Base-by-base conservation (phyloP, 192 early-diverging fungal species). In the Linnemannia zychae region DNA sequence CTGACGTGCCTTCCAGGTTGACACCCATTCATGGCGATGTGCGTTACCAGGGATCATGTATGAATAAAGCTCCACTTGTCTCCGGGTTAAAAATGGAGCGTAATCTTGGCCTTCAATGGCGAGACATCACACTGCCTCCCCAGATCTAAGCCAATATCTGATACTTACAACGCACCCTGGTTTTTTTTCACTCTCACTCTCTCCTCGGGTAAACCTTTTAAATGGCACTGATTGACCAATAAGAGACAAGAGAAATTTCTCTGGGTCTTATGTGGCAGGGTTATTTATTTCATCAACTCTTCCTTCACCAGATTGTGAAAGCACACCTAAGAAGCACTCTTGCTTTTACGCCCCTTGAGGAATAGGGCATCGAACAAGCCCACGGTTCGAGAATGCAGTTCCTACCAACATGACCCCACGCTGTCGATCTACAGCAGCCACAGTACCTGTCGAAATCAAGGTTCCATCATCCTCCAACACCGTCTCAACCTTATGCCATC, bases 341-440 rank as follows among this genome's bases (percentile, higher is more conserved):
- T n/a, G 48, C 15, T 63, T 47, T 47, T 66, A 84, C 28, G 37
- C 48, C 16, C 66, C 57, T 13, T 74, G 12, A 5, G 82, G 82
- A 5, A 84, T 48, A 38, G 82, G 73, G 68, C 82, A 84, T n/a
- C 82, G 76, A 2, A 75, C 16, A 20, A 88, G 44, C 44, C 77
- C 80, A 53, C 65, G 60, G n/a, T 48, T 48, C 1, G 72, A 76
- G 34, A 67, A 77, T 15, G 46, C 77, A 18, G 84, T 78, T 0
- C 80, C 81, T 18, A 88, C 11, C 28, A 88, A 36, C 80, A 88
- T 76, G 1, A 74, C 72, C 11, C 75, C 76, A 6, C 81, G 71
- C 50, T 78, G 74, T 2, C 78, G 81, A 57, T 88, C 88, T 40
- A 83, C 71, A 50, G 84, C 88, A 0, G 84, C 75, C 0, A 78